phyloP scores from a whole-genome alignment of 768 basidiomycete species.

The Pulveroboletus sp. region DNA sequence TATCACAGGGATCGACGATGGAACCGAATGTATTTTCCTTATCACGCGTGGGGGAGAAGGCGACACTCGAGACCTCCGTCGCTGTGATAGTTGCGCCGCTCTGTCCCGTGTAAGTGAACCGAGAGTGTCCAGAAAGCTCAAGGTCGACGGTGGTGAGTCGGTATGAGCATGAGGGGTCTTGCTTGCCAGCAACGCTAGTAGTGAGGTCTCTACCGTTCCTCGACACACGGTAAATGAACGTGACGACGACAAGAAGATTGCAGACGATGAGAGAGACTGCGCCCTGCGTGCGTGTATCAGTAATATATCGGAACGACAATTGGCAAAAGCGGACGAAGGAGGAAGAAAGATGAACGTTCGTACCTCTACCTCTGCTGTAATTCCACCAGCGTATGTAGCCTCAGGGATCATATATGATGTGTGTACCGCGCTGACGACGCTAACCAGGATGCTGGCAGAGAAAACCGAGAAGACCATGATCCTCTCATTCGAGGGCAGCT shows the following conservation, averaged over 20 bases:
- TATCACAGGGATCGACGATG: neutral
- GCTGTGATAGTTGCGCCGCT: no score
- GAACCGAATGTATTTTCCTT: slow-evolving; percentile 4
- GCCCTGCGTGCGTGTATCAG: slow-evolving; percentile 19
- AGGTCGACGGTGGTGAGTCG: slow-evolving; percentile 28
- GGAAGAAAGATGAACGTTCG: no score
- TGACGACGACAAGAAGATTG: slow-evolving; percentile 40
- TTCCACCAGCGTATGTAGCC: neutral
- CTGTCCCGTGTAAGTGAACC: neutral
- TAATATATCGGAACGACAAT: neutral
- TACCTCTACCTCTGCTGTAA: slow-evolving; percentile 44
- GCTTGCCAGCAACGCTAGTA: slow-evolving; percentile 1
- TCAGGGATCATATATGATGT: slow-evolving; percentile 38
- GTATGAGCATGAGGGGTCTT: neutral
- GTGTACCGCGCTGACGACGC: slow-evolving; percentile 42
- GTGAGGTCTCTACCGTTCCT: slow-evolving; percentile 12
- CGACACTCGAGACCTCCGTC: no score
- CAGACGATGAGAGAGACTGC: slow-evolving; percentile 39
- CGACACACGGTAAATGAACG: slow-evolving; percentile 28
- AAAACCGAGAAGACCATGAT: slow-evolving; percentile 44
- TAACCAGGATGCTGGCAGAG: slow-evolving; percentile 51
- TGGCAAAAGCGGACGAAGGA: neutral
- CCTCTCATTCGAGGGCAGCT: slow-evolving; percentile 38
- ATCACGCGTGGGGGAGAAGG: no score
- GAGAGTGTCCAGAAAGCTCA: slow-evolving; percentile 7